Percentiles rank a stretch among this genome's conserved stretches.
Evolutionary conservation across 2,329 filamentous ascomycete species (phyloP).

Genomic region (Penicillium palitans): DNA sequence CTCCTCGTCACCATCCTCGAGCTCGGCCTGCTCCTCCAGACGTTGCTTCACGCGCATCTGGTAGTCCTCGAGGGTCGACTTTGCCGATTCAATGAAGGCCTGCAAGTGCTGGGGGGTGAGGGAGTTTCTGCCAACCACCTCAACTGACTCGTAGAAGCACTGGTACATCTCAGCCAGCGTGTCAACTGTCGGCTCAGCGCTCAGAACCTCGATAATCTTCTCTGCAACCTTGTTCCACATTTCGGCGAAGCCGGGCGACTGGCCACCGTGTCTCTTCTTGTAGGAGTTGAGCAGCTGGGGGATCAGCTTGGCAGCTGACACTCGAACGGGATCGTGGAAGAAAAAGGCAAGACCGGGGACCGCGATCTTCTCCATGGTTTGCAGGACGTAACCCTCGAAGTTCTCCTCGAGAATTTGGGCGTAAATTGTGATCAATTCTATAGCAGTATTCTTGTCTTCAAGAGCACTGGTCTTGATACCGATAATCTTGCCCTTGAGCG

Average conservation of each 20-base stretch:
- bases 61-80: conserved; percentile 87
- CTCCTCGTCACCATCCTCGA: conserved; percentile 87
- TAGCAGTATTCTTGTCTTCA: conserved; percentile 99
- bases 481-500: conserved; percentile 95
- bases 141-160: conserved; percentile 98
- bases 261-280: conserved; percentile 83
- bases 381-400: conserved; percentile 86
- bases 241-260: conserved; percentile 74
- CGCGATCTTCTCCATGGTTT: conserved; percentile 96
- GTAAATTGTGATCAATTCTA: conserved; percentile 95
- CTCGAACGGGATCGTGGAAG: conserved; percentile 96
- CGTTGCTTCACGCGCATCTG: conserved; percentile 81
- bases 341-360: conserved; percentile 94
- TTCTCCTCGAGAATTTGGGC: conserved; percentile 90
- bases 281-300: conserved; percentile 90
- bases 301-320: conserved; percentile 91
- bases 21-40: conserved; percentile 78
- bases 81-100: conserved; percentile 81
- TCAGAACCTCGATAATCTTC: conserved; percentile 89
- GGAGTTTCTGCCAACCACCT: conserved; percentile 85
- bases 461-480: conserved; percentile 96
- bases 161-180: conserved; percentile 99
- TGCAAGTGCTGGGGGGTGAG: conserved; percentile 77
- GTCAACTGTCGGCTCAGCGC: conserved; percentile 91
- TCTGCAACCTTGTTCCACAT: conserved; percentile 85